Conservation (phyloP, 345 rosid genomes). For the Melaleuca alternifolia region DNA sequence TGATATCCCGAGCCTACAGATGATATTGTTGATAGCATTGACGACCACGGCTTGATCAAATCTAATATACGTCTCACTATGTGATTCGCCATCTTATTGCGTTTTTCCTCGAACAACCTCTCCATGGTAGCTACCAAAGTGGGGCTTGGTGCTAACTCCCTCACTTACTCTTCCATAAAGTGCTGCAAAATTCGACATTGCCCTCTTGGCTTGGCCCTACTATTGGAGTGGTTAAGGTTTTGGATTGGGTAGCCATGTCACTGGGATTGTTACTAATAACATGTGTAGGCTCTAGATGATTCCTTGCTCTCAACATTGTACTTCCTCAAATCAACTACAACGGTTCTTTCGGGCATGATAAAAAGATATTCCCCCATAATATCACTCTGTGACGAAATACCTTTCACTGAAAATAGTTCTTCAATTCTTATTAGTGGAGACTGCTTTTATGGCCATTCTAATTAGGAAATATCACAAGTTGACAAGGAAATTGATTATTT, state of each 20-base stretch:
- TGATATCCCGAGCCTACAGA: not conserved
- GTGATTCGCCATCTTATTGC: not conserved
- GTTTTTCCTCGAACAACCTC: not conserved
- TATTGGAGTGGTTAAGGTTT: not conserved
- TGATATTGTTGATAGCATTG: not conserved
- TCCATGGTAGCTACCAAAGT: not conserved
- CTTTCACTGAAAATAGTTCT: too few relatives aligned
- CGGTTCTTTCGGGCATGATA: not conserved
- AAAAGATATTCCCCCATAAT: too few relatives aligned
- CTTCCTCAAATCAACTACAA: not conserved
- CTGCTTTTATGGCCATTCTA: not conserved
- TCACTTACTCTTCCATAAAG: not conserved
- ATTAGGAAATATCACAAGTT: not conserved
- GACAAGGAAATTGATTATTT: too few relatives aligned
- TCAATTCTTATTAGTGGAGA: not conserved
- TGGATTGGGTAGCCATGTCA: not conserved
- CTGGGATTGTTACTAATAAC: too few relatives aligned
- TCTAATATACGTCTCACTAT: too few relatives aligned
- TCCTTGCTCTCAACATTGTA: not conserved
- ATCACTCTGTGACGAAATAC: not conserved
- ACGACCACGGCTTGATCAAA: not conserved
- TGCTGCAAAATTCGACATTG: not conserved
- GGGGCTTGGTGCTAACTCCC: not conserved
- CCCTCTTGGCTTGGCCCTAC: not conserved
- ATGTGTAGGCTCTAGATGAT: not conserved